Evolutionary conservation across 2,329 filamentous ascomycete species (phyloP).

Genomic region (Paraphaeosphaeria minitans): DNA sequence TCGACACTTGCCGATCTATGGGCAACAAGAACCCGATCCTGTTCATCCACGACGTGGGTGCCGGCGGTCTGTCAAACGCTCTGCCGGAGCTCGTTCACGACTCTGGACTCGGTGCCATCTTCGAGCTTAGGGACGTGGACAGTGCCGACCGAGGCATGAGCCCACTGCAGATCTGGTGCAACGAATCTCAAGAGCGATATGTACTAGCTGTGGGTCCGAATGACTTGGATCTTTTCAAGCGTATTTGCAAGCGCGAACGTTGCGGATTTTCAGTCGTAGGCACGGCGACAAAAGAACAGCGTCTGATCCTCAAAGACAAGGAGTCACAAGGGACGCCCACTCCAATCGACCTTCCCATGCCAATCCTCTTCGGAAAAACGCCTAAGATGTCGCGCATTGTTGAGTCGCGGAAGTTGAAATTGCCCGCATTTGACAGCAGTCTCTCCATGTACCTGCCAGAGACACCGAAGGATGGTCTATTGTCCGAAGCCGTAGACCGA

Average conservation of each 20-base stretch:
- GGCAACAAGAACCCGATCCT: constrained; percentile 87
- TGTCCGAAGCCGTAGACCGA: constrained; percentile 75
- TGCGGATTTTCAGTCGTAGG: constrained; percentile 94
- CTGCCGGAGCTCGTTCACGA: constrained; percentile 91
- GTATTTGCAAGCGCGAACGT: constrained; percentile 78
- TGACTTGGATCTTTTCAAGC: constrained; percentile 72
- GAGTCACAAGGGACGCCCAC: constrained; percentile 75
- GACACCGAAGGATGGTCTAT: constrained; percentile 56
- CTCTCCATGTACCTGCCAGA: constrained; percentile 70
- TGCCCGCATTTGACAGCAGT: constrained; percentile 76
- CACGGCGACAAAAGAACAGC: constrained; percentile 72
- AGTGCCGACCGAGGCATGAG: constrained; percentile 91
- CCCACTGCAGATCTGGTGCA: constrained; percentile 97
- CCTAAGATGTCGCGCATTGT: constrained; percentile 80
- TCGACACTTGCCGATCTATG: constrained; percentile 88
- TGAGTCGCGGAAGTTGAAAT: constrained; percentile 67
- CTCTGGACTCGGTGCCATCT: constrained; percentile 85
- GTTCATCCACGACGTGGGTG: constrained; percentile 97
- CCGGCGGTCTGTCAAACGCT: constrained; percentile 83
- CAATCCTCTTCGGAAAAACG: constrained; percentile 84
- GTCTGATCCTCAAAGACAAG: constrained; percentile 79
- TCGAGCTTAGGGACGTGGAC: constrained; percentile 93
- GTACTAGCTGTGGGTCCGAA: constrained; percentile 86
- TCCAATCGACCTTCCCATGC: constrained; percentile 89
- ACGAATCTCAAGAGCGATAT: constrained; percentile 95